phyloP scores from a whole-genome alignment of 306 rosid species.

The Rubus idaeus region DNA sequence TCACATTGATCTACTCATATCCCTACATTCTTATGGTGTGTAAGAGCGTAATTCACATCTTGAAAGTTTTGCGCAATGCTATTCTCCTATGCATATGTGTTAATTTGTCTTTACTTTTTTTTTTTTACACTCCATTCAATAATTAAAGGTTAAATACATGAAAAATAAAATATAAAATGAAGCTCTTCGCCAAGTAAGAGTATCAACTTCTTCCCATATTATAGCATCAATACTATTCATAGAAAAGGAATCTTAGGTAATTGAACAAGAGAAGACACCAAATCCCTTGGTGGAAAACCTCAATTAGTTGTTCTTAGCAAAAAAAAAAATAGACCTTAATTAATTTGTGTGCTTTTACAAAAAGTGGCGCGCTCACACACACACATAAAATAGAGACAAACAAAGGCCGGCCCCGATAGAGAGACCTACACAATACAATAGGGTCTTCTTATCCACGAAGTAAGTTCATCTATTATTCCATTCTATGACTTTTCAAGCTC shows the following conservation, averaged over 20 bases:
- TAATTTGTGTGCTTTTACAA: background rate
- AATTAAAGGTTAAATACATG: background rate
- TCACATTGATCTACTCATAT: too few species aligned
- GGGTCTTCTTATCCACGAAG: conserved; percentile 9
- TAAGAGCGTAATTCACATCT: too few species aligned
- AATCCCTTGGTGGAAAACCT: background rate
- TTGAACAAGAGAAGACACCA: background rate
- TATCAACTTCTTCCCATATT: background rate
- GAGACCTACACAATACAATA: background rate
- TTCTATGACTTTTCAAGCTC: background rate
- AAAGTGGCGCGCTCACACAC: background rate
- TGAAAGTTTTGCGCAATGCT: too few species aligned
- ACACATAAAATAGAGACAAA: background rate
- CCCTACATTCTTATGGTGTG: too few species aligned
- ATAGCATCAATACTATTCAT: background rate
- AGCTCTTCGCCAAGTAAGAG: background rate
- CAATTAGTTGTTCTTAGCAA: background rate
- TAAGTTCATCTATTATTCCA: background rate
- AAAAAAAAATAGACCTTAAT: background rate
- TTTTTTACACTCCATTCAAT: too few species aligned
- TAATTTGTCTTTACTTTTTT: too few species aligned
- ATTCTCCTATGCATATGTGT: too few species aligned
- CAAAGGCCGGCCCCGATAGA: background rate
- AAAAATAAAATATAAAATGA: background rate
- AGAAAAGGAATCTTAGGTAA: background rate